Evolutionary conservation across 257 asterid species (phyloP), one percentile per base, ranked within the genome.

Genomic region (Solanum tarapatanum): DNA sequence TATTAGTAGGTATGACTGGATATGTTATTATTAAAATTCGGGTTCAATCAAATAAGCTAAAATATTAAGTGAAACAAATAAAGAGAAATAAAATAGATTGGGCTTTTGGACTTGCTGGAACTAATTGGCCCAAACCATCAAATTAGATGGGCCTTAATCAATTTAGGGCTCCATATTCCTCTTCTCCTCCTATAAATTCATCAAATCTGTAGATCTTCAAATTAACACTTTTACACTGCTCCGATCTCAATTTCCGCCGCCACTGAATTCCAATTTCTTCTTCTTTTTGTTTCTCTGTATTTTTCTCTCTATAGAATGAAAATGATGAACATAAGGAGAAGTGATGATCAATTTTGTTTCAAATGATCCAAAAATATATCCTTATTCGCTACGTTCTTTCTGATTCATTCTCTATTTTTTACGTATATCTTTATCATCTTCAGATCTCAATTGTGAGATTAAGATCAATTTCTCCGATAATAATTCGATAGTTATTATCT

Each of bases 341-440:
- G 85, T 88, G 92, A 88, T 88, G 88, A 58, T 62, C 14, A 7
- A 73, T 33, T 69, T 64, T 8, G 45, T 13, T 77, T 90, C 89
- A 86, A 24, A 12, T 90, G 92, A 90, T 86, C 89, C 87, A 86
- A 2, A 80, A 26, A 19, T 30, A 75, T 30, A 77, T 36, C 87
- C 76, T 58, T 77, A 39, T 77, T 90, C 86, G 92, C 92, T 90
- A 90, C 92, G 92, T 90, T 88, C 92, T 90, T 90, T 90, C 92
- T 90, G 92, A 90, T 88, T 90, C 92, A 74, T 87, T 77, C 86
- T 88, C 73, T 51, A 14, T 51, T 51, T 16, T 16, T 51, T 6
- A 5, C 8, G 0, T 16, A 5, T 48, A 48, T 51, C 13, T 51
- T 51, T 51, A 51, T 51, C 23, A 1, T 51, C 16, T 51, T 51